Base-by-base conservation (phyloP, 805 yeast species). In the Candida peoriensis region DNA sequence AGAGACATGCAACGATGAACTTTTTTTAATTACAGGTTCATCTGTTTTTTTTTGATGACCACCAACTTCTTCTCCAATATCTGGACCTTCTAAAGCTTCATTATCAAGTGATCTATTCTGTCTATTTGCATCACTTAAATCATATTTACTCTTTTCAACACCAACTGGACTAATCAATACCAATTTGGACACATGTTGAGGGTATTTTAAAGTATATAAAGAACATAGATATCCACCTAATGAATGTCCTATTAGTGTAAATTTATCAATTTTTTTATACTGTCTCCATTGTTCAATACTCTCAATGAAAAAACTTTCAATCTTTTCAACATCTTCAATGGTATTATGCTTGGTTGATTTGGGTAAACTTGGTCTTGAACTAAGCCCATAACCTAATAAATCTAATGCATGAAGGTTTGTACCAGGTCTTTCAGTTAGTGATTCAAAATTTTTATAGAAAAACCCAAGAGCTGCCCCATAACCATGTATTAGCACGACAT, bases 381-480 rank as follows among this genome's bases (percentile, higher is more conserved):
- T 74, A 25, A 74, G 54, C 1, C 85, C 86, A 57, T 76, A 78
- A 1, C 85, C 86, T 1, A 72, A 55, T 48, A 76, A 48, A 50
- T 78, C 87, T 27, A 76, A 57, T 1, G 80, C 82, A 54, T 77
- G 85, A 29, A 78, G 54, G 33, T 66, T 65, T 11, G 68, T 64
- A 4, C 82, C 83, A 0, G 77, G 76, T 12, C 70, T 60, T 17
- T 62, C 41, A 4, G 70, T 55, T 30, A 77, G 50, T 1, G 58
- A 62, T 39, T 75, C 78, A 44, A 81, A 70, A 54, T 84, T 84
- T 42, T 74, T 75, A 48, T 75, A 67, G 48, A 81, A 85, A 41
- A 84, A 73, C 0, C 90, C 95, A 20, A 82, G 63, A 2, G 88
- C 85, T 0, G 95, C 94, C 4, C 93, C 95, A 50, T 84, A 86